A percentile compares a stretch with the other conserved stretches of the same genome.
These are phyloP conservation scores for Eucalyptus curtisii DNA, from an alignment of 345 rosid genomes.

Conservation along the genomic window DNA sequence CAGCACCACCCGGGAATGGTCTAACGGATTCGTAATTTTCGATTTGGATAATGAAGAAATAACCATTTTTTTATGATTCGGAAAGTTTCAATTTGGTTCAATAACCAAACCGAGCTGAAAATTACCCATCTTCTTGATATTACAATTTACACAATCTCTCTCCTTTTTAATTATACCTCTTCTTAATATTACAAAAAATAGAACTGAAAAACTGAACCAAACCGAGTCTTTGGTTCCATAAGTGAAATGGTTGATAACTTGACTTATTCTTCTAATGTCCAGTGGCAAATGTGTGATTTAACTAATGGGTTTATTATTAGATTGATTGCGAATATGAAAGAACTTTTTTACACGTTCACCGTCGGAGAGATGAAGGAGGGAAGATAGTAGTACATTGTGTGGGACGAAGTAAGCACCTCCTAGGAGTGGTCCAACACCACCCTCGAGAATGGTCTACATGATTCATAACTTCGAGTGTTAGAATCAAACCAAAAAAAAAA, in stretches of 20 bases:
- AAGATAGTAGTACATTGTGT: background rate
- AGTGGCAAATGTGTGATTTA: accelerated
- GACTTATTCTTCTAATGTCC: too few species aligned
- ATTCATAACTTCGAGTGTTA: accelerated
- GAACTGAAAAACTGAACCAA: accelerated
- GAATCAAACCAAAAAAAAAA: too few species aligned
- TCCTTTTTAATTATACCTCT: too few species aligned
- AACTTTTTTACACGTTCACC: background rate
- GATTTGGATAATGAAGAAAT: accelerated
- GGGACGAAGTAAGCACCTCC: background rate
- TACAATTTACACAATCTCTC: too few species aligned
- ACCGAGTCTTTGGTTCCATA: accelerated
- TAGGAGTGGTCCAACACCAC: background rate
- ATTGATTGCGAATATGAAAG: too few species aligned
- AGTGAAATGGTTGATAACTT: too few species aligned
- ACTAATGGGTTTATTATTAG: background rate
- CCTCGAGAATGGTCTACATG: background rate
- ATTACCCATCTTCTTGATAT: background rate
- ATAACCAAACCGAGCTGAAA: background rate
- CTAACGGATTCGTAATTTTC: background rate
- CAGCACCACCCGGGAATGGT: background rate
- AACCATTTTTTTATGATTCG: too few species aligned
- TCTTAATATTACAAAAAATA: too few species aligned
- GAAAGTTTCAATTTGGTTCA: background rate
- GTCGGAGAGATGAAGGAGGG: too few species aligned